These are phyloP conservation scores for Heterococcus sp. DNA, from an alignment of 108 stramenopile genomes.

Conservation along the genomic window DNA sequence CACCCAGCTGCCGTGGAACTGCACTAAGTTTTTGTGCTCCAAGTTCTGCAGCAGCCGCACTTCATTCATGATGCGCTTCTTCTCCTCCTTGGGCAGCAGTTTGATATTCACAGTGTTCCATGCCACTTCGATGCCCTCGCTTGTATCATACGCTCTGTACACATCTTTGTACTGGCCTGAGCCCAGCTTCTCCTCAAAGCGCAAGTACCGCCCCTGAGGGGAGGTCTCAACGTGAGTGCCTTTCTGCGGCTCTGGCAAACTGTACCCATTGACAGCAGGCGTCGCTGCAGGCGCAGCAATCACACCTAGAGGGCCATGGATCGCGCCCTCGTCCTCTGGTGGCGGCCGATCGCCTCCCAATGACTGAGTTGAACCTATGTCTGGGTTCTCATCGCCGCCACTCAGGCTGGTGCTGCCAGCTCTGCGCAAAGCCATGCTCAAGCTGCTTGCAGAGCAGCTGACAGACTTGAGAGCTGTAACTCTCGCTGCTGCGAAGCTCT, in stretches of 20 bases:
- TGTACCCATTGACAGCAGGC: too few relatives aligned
- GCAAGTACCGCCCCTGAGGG: constrained; percentile 78
- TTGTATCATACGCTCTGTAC: constrained; percentile 88
- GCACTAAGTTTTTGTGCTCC: constrained; percentile 91
- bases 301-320: too few relatives aligned
- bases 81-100: constrained; percentile 73
- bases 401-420: neutral
- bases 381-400: neutral
- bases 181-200: constrained; percentile 88
- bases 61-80: constrained; percentile 91
- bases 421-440: neutral
- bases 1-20: constrained; percentile 94
- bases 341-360: too few relatives aligned
- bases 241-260: neutral
- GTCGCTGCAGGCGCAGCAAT: too few relatives aligned
- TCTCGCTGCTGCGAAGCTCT: neutral
- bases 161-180: constrained; percentile 93
- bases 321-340: too few relatives aligned
- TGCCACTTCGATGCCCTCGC: constrained; percentile 93
- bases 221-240: constrained; percentile 26
- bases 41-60: constrained; percentile 85
- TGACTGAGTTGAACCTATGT: too few relatives aligned
- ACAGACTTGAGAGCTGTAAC: neutral
- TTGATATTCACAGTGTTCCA: constrained; percentile 91
- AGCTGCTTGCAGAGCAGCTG: neutral